A percentile compares a stretch with the other conserved stretches of the same genome.
phyloP scores from a whole-genome alignment of 495 filamentous ascomycete genomes.

The Ramalina intermedia region DNA sequence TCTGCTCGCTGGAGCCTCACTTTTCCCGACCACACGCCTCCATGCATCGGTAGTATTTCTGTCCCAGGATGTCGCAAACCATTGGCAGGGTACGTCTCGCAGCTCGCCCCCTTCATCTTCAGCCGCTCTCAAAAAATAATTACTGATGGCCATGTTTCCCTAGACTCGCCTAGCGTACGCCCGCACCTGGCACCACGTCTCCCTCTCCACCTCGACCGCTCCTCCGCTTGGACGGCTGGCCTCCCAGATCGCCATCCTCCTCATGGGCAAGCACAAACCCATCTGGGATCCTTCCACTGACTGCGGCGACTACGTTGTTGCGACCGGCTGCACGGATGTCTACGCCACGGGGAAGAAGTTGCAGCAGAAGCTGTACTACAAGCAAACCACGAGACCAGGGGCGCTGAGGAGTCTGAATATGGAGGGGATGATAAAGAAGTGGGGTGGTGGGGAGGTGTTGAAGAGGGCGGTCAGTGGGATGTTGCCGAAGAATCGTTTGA shows the following conservation, averaged over 20 bases:
- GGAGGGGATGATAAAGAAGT: conserved; percentile 87
- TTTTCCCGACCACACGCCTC: not conserved
- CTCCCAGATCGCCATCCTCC: conserved; percentile 71
- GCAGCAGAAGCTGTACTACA: conserved; percentile 87
- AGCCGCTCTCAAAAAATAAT: not conserved
- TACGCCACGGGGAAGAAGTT: conserved; percentile 84
- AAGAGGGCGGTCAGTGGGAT: conserved; percentile 87
- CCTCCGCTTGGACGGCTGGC: conserved; percentile 71
- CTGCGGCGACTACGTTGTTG: conserved; percentile 98
- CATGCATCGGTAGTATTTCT: conserved; percentile 9
- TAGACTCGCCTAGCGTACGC: conserved; percentile 95
- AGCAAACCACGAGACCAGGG: conserved; percentile 81
- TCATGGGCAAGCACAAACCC: conserved; percentile 99
- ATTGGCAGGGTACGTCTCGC: conserved; percentile 43
- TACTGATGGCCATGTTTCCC: conserved; percentile 1
- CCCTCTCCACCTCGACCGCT: conserved; percentile 44
- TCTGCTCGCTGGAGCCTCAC: not conserved
- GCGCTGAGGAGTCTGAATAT: conserved; percentile 78
- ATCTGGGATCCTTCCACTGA: conserved; percentile 93
- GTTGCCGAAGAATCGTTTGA: conserved; percentile 90
- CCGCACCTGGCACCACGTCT: conserved; percentile 79
- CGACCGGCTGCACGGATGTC: conserved; percentile 72
- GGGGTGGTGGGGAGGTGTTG: conserved; percentile 86
- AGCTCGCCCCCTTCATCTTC: not conserved
- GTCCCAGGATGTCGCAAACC: conserved; percentile 47